These are phyloP conservation scores for Syncephalastrum monosporum DNA, from an alignment of 371 early-diverging fungal species.

Conservation along the genomic window DNA sequence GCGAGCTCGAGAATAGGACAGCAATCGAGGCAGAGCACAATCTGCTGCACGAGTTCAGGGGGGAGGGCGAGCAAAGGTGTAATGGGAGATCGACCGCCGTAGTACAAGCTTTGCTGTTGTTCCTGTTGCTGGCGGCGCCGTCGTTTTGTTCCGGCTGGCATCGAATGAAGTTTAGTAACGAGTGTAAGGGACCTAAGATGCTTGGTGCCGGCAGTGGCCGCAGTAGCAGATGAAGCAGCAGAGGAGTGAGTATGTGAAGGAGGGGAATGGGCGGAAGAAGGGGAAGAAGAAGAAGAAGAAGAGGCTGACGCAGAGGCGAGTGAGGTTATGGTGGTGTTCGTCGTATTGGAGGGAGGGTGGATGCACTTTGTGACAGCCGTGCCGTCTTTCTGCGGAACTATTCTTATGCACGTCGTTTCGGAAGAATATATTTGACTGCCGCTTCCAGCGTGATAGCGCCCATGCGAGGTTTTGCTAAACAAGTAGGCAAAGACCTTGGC, in stretches of 20 bases:
- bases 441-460: background rate
- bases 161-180: background rate
- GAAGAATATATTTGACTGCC: conserved; percentile 3
- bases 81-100: background rate
- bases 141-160: background rate
- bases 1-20: conserved; percentile 21
- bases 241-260: conserved; percentile 6
- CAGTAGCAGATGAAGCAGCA: background rate
- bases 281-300: too few species aligned
- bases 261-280: background rate
- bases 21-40: conserved; percentile 26
- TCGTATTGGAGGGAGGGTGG: background rate
- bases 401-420: conserved; percentile 13
- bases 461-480: too few species aligned
- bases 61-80: conserved; percentile 19
- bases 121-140: background rate
- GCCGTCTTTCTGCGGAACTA: conserved; percentile 20
- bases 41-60: conserved; percentile 24
- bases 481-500: too few species aligned
- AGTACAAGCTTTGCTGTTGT: background rate
- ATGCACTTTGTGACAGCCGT: conserved; percentile 15
- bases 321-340: background rate
- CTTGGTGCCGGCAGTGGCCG: background rate
- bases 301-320: background rate
- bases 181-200: too few species aligned